Conservation (phyloP, 148 eudicot genomes). For the Camellia japonica region DNA sequence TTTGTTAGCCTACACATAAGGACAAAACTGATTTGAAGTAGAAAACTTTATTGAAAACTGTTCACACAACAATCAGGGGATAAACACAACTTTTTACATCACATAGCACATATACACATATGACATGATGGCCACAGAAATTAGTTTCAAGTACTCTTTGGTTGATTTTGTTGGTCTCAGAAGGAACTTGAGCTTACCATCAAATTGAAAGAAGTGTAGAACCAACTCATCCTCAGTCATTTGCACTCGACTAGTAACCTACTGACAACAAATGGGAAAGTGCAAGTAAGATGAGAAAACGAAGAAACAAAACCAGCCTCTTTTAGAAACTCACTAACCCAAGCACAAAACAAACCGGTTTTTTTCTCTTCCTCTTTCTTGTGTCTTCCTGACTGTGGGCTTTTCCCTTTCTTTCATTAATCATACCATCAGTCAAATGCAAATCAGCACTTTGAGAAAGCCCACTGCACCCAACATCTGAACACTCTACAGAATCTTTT, state of each 20-base stretch:
- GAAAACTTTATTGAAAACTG: neutral
- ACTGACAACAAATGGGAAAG: slow-evolving; percentile 13
- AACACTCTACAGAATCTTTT: too few species aligned
- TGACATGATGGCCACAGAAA: neutral
- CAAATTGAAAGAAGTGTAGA: slow-evolving; percentile 86
- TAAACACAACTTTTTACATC: neutral
- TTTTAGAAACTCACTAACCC: too few species aligned
- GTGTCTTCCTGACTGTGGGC: too few species aligned
- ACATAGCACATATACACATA: neutral
- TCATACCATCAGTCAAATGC: too few species aligned
- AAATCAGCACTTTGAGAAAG: too few species aligned
- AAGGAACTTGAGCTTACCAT: slow-evolving; percentile 48
- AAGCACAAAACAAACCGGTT: too few species aligned
- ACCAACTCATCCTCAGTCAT: slow-evolving; percentile 87
- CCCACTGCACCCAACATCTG: too few species aligned
- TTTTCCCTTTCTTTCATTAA: too few species aligned
- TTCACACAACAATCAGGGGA: neutral
- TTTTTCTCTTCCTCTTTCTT: too few species aligned
- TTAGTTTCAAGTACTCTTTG: neutral
- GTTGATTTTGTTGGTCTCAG: neutral
- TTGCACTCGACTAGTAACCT: slow-evolving; percentile 64
- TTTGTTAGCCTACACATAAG: neutral
- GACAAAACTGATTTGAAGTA: neutral
- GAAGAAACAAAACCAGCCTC: neutral
- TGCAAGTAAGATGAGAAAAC: slow-evolving; percentile 9